Base-by-base conservation (phyloP, 257 asterid genomes). In the Buddleja alternifolia region DNA sequence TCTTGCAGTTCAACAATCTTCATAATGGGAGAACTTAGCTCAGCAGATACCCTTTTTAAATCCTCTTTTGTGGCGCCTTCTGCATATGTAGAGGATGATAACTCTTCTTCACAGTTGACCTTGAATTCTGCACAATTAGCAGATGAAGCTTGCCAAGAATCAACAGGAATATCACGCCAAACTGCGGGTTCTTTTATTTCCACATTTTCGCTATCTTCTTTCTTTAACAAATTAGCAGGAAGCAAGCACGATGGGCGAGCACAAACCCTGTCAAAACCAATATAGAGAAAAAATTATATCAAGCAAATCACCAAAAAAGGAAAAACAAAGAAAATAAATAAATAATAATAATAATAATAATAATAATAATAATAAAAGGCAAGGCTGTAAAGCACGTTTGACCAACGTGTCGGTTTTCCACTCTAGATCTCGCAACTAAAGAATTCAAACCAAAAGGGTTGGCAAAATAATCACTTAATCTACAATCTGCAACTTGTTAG, bases 171-270 rank as follows among this genome's bases (percentile, higher is more conserved):
- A 61, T 73, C 75, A 19, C 19, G 46, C 57, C 67, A 71, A 67
- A 16, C 83, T 41, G 71, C 67, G 54, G 62, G 68, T 70, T 83
- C 92, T 40, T 52, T 57, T 57, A 65, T 68, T 63, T 76, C 74
- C 51, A 34, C 46, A 17, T 66, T 77, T 56, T 59, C 72, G 2
- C 24, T 79, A 40, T 68, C 86, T 60, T 76, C 86, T 67, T 80
- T 76, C 78, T 41, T 75, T 59, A 67, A 70, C 57, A 74, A 47
- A 59, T 84, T 93, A 24, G 66, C 48, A 24, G 92, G 84, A 77
- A 85, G 86, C 50, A 93, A 78, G 74, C 86, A 83, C 14, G 93
- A 78, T 11, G 88, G 83, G 46, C 95, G 86, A 59, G 86, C 85
- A 76, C 62, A 53, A 16, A 79, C 73, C 92, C 97, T 90, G 85